Percentiles rank a stretch among this genome's conserved stretches.
Conservation (phyloP, 2,329 filamentous ascomycete species). For the Fusarium nanum region DNA sequence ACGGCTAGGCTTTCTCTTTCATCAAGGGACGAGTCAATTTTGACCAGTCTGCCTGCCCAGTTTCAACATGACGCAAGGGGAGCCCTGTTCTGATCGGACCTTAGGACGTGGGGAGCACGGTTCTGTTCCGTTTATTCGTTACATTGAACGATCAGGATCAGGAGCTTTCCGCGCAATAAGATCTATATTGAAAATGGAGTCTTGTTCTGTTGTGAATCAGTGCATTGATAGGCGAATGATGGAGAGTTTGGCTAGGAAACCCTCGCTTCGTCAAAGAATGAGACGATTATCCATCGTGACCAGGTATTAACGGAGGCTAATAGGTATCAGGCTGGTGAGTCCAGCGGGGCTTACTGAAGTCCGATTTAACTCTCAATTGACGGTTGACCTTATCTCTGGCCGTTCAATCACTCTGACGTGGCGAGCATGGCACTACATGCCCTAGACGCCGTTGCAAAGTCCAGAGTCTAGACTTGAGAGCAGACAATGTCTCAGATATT, state of each 20-base stretch:
- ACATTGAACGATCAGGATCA: conserved; percentile 16
- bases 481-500: conserved; percentile 20
- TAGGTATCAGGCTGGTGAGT: neutral
- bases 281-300: conserved; percentile 24
- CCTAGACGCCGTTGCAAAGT: conserved; percentile 19
- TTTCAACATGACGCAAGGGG: conserved; percentile 44
- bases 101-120: conserved; percentile 34
- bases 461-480: conserved; percentile 17
- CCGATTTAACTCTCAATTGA: conserved; percentile 15
- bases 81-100: conserved; percentile 25
- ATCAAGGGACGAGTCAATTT: conserved; percentile 4
- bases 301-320: neutral
- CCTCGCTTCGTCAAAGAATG: conserved; percentile 18
- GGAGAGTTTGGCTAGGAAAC: conserved; percentile 9
- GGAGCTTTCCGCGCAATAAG: conserved; percentile 29
- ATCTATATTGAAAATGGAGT: conserved; percentile 39
- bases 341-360: conserved; percentile 15
- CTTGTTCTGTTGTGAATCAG: conserved; percentile 9
- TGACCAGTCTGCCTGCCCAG: conserved; percentile 37
- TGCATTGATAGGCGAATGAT: neutral
- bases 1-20: conserved; percentile 46
- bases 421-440: conserved; percentile 18
- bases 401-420: conserved; percentile 39
- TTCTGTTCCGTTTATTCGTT: conserved; percentile 34
- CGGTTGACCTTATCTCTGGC: conserved; percentile 18